Conservation (phyloP, 331 rosid genomes). For the Acacia pycnantha region DNA sequence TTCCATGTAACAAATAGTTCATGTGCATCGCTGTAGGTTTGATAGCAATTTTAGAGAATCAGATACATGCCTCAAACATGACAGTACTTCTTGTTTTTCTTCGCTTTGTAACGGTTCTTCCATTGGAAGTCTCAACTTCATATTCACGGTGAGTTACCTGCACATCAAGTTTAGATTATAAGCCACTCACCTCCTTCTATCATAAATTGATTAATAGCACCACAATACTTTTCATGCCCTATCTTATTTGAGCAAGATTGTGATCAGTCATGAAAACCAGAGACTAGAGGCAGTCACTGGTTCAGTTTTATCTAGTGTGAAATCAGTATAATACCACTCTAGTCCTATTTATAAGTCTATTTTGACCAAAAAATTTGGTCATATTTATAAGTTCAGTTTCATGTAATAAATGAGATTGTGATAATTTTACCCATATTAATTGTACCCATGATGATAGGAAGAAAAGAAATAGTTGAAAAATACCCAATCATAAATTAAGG, state of each 20-base stretch:
- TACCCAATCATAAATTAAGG: too few species aligned
- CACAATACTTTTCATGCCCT: not conserved
- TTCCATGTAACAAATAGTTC: conserved; percentile 23
- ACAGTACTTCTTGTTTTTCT: conserved; percentile 91
- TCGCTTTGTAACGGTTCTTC: conserved; percentile 84
- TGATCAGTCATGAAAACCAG: not conserved
- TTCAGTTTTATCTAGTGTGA: not conserved
- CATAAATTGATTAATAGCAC: conserved; percentile 12
- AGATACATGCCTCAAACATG: conserved; percentile 75
- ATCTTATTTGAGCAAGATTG: conserved; percentile 18
- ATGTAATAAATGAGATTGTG: too few species aligned
- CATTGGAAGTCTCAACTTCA: conserved; percentile 94
- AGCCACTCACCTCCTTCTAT: conserved; percentile 26
- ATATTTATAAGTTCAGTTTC: too few species aligned
- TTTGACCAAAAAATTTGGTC: too few species aligned
- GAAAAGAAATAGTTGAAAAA: too few species aligned
- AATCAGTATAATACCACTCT: not conserved
- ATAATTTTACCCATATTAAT: too few species aligned
- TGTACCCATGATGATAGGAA: too few species aligned
- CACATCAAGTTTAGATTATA: conserved; percentile 28
- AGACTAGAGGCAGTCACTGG: not conserved
- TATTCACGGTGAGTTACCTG: conserved; percentile 95
- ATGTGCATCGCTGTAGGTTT: conserved; percentile 9
- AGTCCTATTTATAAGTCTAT: too few species aligned
- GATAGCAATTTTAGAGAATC: conserved; percentile 23